Evolutionary conservation across 164 flowering plant genomes (phyloP).

Genomic region (Macadamia tetraphylla): DNA sequence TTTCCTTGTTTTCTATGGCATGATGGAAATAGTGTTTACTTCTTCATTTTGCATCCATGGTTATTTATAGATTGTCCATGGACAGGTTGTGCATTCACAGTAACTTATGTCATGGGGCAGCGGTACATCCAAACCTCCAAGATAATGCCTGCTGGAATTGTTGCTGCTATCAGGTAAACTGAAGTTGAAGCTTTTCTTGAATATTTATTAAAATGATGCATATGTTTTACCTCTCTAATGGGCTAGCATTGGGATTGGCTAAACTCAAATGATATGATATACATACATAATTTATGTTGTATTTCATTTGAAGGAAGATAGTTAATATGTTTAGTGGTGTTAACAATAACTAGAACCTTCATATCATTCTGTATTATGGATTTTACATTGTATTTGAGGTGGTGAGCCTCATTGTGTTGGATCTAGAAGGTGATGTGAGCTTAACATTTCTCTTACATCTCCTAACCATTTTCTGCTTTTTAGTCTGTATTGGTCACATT

Average conservation of each 20-base stretch:
- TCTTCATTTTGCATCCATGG: neutral
- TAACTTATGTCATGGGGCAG: constrained; percentile 84
- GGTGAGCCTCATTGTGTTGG: no score
- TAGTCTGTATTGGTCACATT: no score
- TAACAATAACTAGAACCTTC: no score
- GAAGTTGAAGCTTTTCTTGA: neutral
- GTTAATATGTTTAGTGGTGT: no score
- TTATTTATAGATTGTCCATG: constrained; percentile 17
- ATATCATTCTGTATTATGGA: no score
- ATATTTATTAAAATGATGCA: neutral
- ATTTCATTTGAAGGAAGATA: no score
- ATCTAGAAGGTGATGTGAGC: no score
- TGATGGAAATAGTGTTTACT: constrained; percentile 3
- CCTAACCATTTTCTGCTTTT: no score
- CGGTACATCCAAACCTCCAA: constrained; percentile 79
- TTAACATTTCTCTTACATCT: no score
- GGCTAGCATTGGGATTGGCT: neutral
- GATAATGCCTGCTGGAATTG: constrained; percentile 93
- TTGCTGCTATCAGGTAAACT: constrained; percentile 81
- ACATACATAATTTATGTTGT: no score
- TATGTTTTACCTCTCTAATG: neutral
- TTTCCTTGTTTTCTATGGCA: neutral
- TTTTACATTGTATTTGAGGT: no score
- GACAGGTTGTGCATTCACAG: constrained; percentile 55
- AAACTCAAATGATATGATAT: neutral